Evolutionary conservation across 345 rosid genomes (phyloP).

Genomic region (Acer saccharum): DNA sequence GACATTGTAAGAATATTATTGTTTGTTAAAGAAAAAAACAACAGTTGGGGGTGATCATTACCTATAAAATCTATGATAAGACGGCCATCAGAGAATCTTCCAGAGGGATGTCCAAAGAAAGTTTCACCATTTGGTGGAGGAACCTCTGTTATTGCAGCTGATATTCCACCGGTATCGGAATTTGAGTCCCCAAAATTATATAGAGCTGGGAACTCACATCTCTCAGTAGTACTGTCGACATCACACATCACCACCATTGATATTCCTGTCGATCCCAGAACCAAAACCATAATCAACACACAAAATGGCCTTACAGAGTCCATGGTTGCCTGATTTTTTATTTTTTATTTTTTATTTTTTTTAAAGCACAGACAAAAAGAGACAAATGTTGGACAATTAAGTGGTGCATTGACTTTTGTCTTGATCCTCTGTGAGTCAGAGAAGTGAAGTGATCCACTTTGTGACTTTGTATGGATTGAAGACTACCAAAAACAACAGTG

Average conservation of each 20-base stretch:
- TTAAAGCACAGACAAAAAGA: neutral
- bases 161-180: constrained; percentile 70
- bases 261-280: constrained; percentile 24
- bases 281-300: constrained; percentile 19
- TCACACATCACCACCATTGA: neutral
- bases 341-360: neutral
- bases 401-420: neutral
- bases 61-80: constrained; percentile 57
- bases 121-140: constrained; percentile 68
- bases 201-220: constrained; percentile 51
- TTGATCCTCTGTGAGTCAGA: neutral
- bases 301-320: constrained; percentile 17
- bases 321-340: constrained; percentile 22
- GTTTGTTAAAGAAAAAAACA: neutral
- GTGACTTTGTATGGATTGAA: neutral
- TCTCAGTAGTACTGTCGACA: neutral
- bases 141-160: constrained; percentile 53
- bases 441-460: neutral
- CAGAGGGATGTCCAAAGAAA: constrained; percentile 67
- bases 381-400: neutral
- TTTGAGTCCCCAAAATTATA: constrained; percentile 85
- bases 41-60: neutral
- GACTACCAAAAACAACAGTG: neutral
- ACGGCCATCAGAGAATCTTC: constrained; percentile 71
- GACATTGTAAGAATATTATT: no score